These are phyloP conservation scores for Eucalyptus curtisii DNA, from an alignment of 345 rosid species.

Conservation along the genomic window DNA sequence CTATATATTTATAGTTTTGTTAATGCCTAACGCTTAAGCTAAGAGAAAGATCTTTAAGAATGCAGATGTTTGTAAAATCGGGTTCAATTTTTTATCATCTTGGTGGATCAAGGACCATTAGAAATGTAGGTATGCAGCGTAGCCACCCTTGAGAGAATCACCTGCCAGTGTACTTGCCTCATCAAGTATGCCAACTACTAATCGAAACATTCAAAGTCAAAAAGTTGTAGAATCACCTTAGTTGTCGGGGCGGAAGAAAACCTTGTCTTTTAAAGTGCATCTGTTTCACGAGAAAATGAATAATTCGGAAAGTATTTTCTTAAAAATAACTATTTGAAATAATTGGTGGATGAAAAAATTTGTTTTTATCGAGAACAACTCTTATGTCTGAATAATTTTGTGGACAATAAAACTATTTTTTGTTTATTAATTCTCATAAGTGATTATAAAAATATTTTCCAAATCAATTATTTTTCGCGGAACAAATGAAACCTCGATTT, in stretches of 20 bases:
- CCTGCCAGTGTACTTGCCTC: neutral
- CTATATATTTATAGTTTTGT: too few relatives aligned
- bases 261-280: neutral
- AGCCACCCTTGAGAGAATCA: neutral
- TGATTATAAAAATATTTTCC: fast-evolving
- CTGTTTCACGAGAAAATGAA: neutral
- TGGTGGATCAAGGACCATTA: too few relatives aligned
- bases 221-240: neutral
- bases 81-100: too few relatives aligned
- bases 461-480: fast-evolving
- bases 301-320: fast-evolving
- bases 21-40: too few relatives aligned
- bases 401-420: neutral
- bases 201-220: neutral
- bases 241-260: neutral
- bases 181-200: neutral
- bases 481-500: neutral
- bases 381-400: neutral
- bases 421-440: neutral
- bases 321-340: fast-evolving
- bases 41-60: too few relatives aligned
- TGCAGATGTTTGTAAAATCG: too few relatives aligned
- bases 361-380: neutral
- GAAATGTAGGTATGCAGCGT: neutral
- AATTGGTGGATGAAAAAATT: neutral